These are phyloP conservation scores for Penicillium samsonianum DNA, from an alignment of 495 filamentous ascomycete genomes.

Conservation along the genomic window DNA sequence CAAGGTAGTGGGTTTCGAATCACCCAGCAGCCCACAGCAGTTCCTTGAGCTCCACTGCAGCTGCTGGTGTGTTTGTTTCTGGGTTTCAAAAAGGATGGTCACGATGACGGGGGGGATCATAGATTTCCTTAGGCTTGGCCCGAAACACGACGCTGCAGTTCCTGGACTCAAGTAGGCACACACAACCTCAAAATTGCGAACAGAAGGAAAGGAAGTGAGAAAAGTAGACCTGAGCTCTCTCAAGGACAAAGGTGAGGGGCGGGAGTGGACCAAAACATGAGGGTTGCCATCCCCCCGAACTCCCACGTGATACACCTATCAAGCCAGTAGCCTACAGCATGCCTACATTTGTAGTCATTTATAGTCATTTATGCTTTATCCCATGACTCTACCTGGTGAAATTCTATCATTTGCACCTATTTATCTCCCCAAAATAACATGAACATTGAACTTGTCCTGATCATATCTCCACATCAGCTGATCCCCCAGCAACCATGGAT, in stretches of 20 bases:
- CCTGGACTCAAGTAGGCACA: neutral
- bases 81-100: slow-evolving; percentile 15
- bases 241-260: slow-evolving; percentile 27
- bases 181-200: neutral
- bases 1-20: slow-evolving; percentile 25
- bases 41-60: slow-evolving; percentile 30
- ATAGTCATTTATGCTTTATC: neutral
- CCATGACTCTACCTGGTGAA: neutral
- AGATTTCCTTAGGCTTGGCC: neutral
- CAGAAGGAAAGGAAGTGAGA: neutral
- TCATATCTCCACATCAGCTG: slow-evolving; percentile 13
- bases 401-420: neutral
- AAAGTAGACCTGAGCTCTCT: slow-evolving; percentile 9
- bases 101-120: slow-evolving; percentile 3
- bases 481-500: slow-evolving; percentile 13
- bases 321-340: neutral
- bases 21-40: slow-evolving; percentile 30
- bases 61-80: slow-evolving; percentile 25
- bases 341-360: neutral
- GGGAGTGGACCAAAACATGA: slow-evolving; percentile 34
- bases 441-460: neutral
- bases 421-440: neutral
- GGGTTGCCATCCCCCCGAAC: slow-evolving; percentile 14
- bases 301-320: slow-evolving; percentile 35
- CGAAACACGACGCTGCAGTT: neutral